Percentiles rank a stretch among this genome's conserved stretches.
Evolutionary conservation across 73 alveolate species (phyloP).

Genomic region (Blepharisma stoltei): DNA sequence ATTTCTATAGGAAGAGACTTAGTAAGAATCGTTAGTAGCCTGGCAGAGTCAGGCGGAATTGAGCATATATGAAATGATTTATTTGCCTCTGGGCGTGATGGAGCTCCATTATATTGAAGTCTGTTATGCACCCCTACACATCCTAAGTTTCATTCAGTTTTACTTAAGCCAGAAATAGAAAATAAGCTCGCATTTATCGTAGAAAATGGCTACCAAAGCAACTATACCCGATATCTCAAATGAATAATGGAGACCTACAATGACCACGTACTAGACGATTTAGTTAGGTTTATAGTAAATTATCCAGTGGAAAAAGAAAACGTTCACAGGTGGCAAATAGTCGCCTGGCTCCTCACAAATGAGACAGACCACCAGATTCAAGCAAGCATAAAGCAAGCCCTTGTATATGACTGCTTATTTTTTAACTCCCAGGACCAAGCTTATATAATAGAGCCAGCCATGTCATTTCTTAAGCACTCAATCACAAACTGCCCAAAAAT

Average conservation of each 20-base stretch:
- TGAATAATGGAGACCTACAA: slow-evolving; percentile 4
- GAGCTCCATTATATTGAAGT: slow-evolving; percentile 3
- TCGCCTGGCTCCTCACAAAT: slow-evolving; percentile 15
- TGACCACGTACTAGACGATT: not conserved
- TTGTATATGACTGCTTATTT: slow-evolving; percentile 1
- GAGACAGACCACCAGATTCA: not conserved
- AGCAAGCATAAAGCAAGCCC: slow-evolving; percentile 17
- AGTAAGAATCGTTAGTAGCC: not conserved
- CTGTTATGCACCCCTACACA: slow-evolving; percentile 3
- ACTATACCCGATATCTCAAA: not conserved
- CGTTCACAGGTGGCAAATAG: slow-evolving; percentile 9
- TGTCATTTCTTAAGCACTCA: slow-evolving; percentile 4
- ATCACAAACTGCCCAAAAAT: not conserved
- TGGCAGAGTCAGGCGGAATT: not conserved
- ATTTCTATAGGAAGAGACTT: slow-evolving; percentile 15
- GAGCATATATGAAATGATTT: slow-evolving; percentile 20
- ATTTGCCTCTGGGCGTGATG: not conserved
- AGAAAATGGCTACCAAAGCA: not conserved
- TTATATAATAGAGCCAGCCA: not conserved
- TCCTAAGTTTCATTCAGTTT: slow-evolving; percentile 13
- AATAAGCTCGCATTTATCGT: not conserved
- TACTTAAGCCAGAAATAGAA: not conserved
- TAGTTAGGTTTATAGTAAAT: slow-evolving; percentile 5
- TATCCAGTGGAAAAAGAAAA: not conserved
- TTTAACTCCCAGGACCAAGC: slow-evolving; percentile 11